phyloP scores from a whole-genome alignment of 306 rosid genomes.

The Carpinus fangiana region DNA sequence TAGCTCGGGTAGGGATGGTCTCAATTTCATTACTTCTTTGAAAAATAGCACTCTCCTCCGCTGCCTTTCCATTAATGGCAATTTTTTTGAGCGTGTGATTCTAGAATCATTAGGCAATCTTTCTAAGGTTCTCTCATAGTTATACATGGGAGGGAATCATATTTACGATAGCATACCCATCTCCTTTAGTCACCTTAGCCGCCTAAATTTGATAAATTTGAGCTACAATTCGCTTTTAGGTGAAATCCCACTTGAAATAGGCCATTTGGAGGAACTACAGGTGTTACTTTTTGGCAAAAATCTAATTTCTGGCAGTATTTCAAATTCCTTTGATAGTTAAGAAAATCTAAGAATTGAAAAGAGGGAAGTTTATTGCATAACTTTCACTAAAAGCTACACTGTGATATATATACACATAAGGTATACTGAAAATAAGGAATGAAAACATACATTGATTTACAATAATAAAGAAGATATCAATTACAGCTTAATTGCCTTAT shows the following conservation, averaged over 20 bases:
- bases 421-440: too few relatives aligned
- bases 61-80: conserved; percentile 53
- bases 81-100: conserved; percentile 57
- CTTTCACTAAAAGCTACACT: too few relatives aligned
- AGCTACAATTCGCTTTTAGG: conserved; percentile 57
- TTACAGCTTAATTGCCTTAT: too few relatives aligned
- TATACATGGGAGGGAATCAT: conserved; percentile 69
- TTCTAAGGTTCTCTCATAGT: conserved; percentile 43
- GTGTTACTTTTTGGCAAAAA: conserved; percentile 47
- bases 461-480: too few relatives aligned
- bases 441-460: too few relatives aligned
- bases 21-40: conserved; percentile 55
- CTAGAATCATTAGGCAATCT: conserved; percentile 72
- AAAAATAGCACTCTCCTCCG: conserved; percentile 56
- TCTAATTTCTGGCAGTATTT: conserved; percentile 51
- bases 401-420: too few relatives aligned
- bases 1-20: conserved; percentile 41
- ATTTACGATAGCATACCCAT: conserved; percentile 60
- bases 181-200: conserved; percentile 54
- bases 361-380: too few relatives aligned
- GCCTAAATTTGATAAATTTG: conserved; percentile 60
- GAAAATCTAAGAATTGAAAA: too few relatives aligned
- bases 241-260: conserved; percentile 60
- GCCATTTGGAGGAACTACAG: conserved; percentile 50
- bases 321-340: conserved; percentile 47